Evolutionary conservation across 345 rosid genomes (phyloP).

Genomic region (Corchorus olitorius): DNA sequence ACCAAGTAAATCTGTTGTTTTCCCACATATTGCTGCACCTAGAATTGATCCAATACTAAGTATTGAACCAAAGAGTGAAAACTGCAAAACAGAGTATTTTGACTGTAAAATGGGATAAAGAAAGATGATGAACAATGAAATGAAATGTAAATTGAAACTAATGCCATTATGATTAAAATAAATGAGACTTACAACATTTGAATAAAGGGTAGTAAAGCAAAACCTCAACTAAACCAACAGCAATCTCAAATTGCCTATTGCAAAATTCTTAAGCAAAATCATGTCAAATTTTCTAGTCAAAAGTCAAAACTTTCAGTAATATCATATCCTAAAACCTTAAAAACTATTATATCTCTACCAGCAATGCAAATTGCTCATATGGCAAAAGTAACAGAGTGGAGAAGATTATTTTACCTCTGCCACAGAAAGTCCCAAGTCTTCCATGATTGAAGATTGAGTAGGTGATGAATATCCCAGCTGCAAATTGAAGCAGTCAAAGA

Average conservation of each 20-base stretch:
- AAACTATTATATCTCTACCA: neutral
- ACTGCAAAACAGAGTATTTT: neutral
- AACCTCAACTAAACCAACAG: no score
- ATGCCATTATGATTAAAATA: no score
- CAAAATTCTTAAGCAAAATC: no score
- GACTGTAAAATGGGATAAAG: neutral
- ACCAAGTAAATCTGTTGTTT: constrained; percentile 38
- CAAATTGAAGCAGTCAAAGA: neutral
- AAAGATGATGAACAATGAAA: neutral
- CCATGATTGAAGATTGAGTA: constrained; percentile 58
- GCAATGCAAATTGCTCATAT: neutral
- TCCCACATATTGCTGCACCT: constrained; percentile 42
- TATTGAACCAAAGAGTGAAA: constrained; percentile 19
- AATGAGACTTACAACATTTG: no score
- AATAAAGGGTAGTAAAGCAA: no score
- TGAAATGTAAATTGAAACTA: neutral
- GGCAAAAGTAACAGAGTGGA: constrained; percentile 14
- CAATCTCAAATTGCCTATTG: no score
- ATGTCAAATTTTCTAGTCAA: no score
- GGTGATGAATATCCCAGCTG: constrained; percentile 75
- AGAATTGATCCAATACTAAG: constrained; percentile 39
- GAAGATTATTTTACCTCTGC: constrained; percentile 33
- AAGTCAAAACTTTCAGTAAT: no score
- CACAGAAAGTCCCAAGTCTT: constrained; percentile 64
- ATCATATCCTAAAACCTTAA: neutral